Evolutionary conservation across 305 asterid genomes (phyloP).

Genomic region (Striga hermonthica): DNA sequence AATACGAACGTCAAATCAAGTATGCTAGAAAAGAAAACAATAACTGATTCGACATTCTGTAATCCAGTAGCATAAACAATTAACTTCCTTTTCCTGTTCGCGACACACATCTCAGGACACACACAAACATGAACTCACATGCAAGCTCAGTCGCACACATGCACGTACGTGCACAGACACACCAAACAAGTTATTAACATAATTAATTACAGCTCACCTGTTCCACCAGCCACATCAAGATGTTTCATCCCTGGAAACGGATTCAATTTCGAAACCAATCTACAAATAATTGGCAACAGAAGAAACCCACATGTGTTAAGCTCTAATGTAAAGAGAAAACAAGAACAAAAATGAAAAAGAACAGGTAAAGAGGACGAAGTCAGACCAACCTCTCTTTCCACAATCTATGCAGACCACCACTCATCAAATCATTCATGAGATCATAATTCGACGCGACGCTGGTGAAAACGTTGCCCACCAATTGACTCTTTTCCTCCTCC

Average conservation of each 20-base stretch:
- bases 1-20: no score
- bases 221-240: conserved; percentile 99
- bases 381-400: conserved; percentile 80
- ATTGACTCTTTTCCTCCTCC: conserved; percentile 78
- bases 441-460: conserved; percentile 84
- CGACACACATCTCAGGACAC: conserved; percentile 14
- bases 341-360: conserved; percentile 3
- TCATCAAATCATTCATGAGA: conserved; percentile 92
- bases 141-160: not conserved
- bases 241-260: conserved; percentile 97
- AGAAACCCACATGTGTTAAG: conserved; percentile 4
- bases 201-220: conserved; percentile 48
- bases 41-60: not conserved
- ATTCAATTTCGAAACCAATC: conserved; percentile 78
- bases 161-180: not conserved
- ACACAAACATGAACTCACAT: no score
- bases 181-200: conserved; percentile 18
- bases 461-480: conserved; percentile 84
- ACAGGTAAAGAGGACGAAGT: not conserved
- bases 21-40: no score
- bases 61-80: not conserved
- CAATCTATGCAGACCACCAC: conserved; percentile 81
- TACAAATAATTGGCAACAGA: conserved; percentile 33
- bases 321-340: not conserved
- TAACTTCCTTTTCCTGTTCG: conserved; percentile 4